Evolutionary conservation across 2,329 filamentous ascomycete genomes (phyloP), one percentile per base, ranked within the genome.

Genomic region (Cercospora sesami): DNA sequence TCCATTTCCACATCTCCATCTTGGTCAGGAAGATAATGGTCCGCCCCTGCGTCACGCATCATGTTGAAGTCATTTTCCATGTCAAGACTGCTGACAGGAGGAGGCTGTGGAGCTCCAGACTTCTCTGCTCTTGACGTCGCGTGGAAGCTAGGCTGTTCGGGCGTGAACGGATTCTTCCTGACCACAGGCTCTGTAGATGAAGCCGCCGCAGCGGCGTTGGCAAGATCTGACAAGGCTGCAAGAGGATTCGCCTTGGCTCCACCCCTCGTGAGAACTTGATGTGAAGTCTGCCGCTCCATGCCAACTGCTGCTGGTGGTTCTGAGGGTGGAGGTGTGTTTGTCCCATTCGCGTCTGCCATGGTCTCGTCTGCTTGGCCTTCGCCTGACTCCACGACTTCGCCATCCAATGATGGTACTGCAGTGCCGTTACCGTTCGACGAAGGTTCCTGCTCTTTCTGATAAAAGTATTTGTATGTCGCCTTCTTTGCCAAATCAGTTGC

Each of bases 401-500:
- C 76, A 39, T 77, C 76, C n/a, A 76, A 67, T 3, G 73, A 76
- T 9, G 76, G 69, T 6, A 73, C 73, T 16, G 73, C 73, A 14
- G 74, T 76, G 18, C 70, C 75, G 51, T 76, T 75, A 45, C 69
- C 64, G 23, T 71, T 74, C 30, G 73, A 69, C 4, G 65, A 67
- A 36, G 71, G 65, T 48, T 74, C 73, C 67, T 71, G 70, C 66
- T 74, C 66, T 53, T 75, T 72, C 65, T 86, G 86, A 65, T 86
- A 83, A 77, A 90, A 88, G 78, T 84, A 83, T 68, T 83, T 78
- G 45, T 85, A 83, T 0, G 88, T 85, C 5, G 87, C 87, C 31
- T 86, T 81, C 61, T 87, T 86, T 3, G 88, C 88, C 57, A 85
- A 83, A 72, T 88, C 88, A 68, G 86, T 87, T 65, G 87, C 86